Percentiles rank a stretch among this genome's conserved stretches.
These are phyloP conservation scores for Hebeloma cylindrosporum DNA, from an alignment of 768 basidiomycete species.

Conservation along the genomic window DNA sequence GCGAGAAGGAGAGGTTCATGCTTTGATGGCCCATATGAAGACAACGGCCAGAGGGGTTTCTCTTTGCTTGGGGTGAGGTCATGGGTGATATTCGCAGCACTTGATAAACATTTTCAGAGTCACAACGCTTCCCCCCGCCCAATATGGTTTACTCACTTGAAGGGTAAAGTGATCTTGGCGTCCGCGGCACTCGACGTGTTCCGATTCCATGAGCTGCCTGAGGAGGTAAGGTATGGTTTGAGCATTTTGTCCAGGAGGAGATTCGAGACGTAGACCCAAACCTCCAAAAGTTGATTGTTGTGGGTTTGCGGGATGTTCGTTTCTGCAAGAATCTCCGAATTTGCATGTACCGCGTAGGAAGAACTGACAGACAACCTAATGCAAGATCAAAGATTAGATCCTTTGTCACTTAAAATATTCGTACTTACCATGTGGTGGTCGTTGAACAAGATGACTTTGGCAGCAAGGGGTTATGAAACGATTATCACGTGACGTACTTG, in stretches of 20 bases:
- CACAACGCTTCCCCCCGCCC: no score
- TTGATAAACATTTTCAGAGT: no score
- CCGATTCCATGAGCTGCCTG: conserved; percentile 2
- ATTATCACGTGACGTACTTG: no score
- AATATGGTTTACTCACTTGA: conserved; percentile 10
- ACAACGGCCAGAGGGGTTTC: conserved; percentile 77
- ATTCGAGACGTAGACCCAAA: conserved; percentile 40
- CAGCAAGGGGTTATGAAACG: no score
- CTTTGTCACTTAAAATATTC: not conserved
- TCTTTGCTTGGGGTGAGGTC: conserved; percentile 65
- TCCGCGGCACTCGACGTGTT: conserved; percentile 19
- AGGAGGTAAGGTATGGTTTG: not conserved
- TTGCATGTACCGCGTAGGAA: conserved; percentile 64
- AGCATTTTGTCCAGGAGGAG: conserved; percentile 38
- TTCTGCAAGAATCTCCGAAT: conserved; percentile 64
- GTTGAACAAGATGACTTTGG: no score
- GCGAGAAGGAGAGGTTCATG: conserved; percentile 63
- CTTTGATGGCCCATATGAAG: conserved; percentile 78
- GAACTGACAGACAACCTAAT: conserved; percentile 58
- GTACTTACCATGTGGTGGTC: not conserved
- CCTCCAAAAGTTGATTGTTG: conserved; percentile 47
- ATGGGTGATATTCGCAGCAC: conserved; percentile 57
- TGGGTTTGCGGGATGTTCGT: conserved; percentile 56
- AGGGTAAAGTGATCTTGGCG: conserved; percentile 26
- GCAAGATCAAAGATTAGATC: not conserved